phyloP scores from a whole-genome alignment of 108 stramenopile genomes.

The Nitzschia sp. region DNA sequence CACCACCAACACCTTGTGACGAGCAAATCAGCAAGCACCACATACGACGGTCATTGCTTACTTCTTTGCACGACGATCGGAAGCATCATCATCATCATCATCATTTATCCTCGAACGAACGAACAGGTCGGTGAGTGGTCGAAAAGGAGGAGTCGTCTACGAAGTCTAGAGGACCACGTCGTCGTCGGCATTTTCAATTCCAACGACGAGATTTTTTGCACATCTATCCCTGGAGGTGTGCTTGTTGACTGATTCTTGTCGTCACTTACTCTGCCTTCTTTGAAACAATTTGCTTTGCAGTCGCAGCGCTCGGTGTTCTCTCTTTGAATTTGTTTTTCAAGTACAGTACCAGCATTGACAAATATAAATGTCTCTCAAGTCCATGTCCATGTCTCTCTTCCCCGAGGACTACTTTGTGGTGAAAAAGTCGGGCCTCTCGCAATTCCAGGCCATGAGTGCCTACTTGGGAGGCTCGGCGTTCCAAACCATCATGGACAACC shows the following conservation, averaged over 20 bases:
- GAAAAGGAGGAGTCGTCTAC: no score
- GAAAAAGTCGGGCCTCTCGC: constrained; percentile 83
- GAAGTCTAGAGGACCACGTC: no score
- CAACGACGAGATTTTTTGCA: background rate
- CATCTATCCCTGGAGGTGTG: no score
- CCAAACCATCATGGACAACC: constrained; percentile 91
- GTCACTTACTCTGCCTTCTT: no score
- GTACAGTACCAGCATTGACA: no score
- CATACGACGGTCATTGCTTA: constrained; percentile 2
- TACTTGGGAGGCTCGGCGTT: constrained; percentile 89
- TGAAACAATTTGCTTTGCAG: no score
- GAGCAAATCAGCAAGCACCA: background rate
- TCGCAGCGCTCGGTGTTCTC: no score
- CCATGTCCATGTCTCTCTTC: constrained; percentile 3
- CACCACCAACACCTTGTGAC: background rate
- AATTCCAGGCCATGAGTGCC: constrained; percentile 89
- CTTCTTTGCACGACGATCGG: background rate
- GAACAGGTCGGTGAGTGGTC: background rate
- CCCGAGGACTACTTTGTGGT: constrained; percentile 81
- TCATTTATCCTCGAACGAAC: no score
- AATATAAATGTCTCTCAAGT: background rate
- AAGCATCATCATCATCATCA: background rate
- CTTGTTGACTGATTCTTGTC: no score
- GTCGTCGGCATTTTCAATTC: background rate
- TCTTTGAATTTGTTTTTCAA: background rate